Base-by-base conservation (phyloP, 1,139 yeast genomes). In the Pneumocystis wakefieldiae region DNA sequence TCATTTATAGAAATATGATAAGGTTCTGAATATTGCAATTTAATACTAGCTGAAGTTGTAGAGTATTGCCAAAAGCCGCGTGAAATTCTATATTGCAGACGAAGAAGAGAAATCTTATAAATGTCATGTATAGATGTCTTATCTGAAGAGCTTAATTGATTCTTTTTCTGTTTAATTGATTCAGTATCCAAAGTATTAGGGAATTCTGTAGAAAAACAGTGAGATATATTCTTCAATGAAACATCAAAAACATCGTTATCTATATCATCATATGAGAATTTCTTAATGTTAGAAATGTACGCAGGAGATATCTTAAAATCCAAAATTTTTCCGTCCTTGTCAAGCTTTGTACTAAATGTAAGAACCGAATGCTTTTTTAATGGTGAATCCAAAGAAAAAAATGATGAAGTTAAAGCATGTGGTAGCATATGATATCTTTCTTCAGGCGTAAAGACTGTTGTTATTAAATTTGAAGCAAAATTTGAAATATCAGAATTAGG, bases 381-480 rank as follows among this genome's bases (percentile, higher is more conserved):
- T 1, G 76, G 75, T 36, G 76, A 73, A 1, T 73, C 74, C 29
- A 75, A 67, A 2, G 91, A 91, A 58, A 88, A 74, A 89, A 38
- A 85, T 78, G 5, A 77, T 68, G 3, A 79, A 73, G 3, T 86
- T 77, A 64, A 86, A 76, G 0, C 71, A 14, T 74, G 70, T 0
- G 97, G 97, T 7, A 92, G 76, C 94, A 92, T 85, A 1, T 85
- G 80, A 65, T 83, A 77, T 0, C 83, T 77, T 0, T 79, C 79
- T 63, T 86, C 88, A 0, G 95, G 92, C 41, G 86, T 78, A 71
- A 92, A 92, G 0, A 85, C 80, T 0, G 97, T 89, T 32, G 84
- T 76, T 0, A 85, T 82, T 68, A 83, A 79, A 57, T 77, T 78
- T 66, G 78, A 80, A 0, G 95, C 95, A 61, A 83, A 77, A 62